Evolutionary conservation across 768 basidiomycete genomes (phyloP).

Genomic region (Suillus placidus): DNA sequence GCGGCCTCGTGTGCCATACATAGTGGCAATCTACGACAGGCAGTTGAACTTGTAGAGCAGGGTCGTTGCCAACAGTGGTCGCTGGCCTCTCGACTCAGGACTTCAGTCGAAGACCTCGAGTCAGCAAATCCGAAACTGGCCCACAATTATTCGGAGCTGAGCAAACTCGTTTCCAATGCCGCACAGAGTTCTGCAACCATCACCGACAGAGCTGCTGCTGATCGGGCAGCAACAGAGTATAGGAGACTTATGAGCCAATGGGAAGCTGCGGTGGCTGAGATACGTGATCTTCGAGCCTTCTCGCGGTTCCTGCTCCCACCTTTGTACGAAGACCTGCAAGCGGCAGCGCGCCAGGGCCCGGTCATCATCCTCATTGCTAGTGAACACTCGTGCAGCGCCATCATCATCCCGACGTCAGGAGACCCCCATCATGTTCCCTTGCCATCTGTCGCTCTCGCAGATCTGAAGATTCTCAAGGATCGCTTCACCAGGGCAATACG

Average conservation of each 20-base stretch:
- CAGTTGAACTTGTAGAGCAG: constrained; percentile 31
- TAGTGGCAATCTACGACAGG: constrained; percentile 9
- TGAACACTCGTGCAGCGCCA: neutral
- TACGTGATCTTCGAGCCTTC: neutral
- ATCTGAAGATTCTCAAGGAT: no score
- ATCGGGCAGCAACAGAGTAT: neutral
- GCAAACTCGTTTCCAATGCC: neutral
- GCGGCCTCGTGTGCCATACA: constrained; percentile 17
- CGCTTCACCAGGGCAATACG: no score
- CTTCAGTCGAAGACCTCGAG: constrained; percentile 26
- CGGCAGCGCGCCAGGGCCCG: neutral
- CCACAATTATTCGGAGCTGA: neutral
- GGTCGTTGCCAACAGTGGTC: constrained; percentile 27
- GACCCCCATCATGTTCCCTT: no score
- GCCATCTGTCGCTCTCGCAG: no score
- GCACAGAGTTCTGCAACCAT: neutral
- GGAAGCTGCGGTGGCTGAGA: neutral
- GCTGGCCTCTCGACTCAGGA: constrained; percentile 26
- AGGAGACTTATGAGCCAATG: neutral
- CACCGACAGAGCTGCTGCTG: neutral
- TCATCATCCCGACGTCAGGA: no score
- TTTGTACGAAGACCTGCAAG: neutral
- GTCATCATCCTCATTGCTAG: neutral
- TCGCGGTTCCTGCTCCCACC: neutral
- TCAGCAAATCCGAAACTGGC: neutral